Percentiles rank a stretch among this genome's conserved stretches.
Evolutionary conservation across 768 basidiomycete species (phyloP).

Genomic region (Boletus subparvulus): DNA sequence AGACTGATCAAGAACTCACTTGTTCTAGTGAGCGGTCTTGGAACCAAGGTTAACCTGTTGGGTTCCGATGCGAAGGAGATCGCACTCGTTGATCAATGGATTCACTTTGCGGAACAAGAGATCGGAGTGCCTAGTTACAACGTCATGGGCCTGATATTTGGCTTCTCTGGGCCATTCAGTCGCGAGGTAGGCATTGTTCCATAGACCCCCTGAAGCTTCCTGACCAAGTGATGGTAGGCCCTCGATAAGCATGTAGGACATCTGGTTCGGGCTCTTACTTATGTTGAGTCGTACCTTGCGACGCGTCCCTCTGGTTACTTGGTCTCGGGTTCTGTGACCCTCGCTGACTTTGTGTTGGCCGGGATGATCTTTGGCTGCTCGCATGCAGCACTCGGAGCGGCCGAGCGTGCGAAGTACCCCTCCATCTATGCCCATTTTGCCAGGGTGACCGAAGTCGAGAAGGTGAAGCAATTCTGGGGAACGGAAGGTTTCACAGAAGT

Average conservation of each 20-base stretch:
- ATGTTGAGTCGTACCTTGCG: slow-evolving; percentile 17
- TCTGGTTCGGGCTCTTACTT: slow-evolving; percentile 2
- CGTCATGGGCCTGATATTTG: background rate
- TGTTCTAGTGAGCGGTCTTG: slow-evolving; percentile 13
- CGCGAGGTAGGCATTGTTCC: slow-evolving; percentile 5
- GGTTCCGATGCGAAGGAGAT: slow-evolving; percentile 12
- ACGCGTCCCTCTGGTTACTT: slow-evolving; percentile 14
- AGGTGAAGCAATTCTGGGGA: slow-evolving; percentile 10
- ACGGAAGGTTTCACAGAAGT: slow-evolving; percentile 8
- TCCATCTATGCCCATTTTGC: slow-evolving; percentile 10
- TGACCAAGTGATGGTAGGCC: background rate
- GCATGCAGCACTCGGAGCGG: background rate
- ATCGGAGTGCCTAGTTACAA: background rate
- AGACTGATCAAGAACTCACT: background rate
- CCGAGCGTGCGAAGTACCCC: slow-evolving; percentile 14
- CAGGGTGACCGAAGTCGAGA: slow-evolving; percentile 18
- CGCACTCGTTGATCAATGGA: slow-evolving; percentile 21
- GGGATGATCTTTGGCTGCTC: background rate
- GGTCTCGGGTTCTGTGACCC: slow-evolving; percentile 13
- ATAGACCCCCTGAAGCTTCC: too few species aligned
- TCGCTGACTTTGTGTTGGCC: slow-evolving; percentile 20
- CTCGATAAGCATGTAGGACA: background rate
- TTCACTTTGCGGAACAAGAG: slow-evolving; percentile 20
- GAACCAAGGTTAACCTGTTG: slow-evolving; percentile 10
- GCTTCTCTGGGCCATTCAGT: background rate